Conservation (phyloP, 225 moss, liverwort and hornwort genomes). For the Marchantia paleacea region DNA sequence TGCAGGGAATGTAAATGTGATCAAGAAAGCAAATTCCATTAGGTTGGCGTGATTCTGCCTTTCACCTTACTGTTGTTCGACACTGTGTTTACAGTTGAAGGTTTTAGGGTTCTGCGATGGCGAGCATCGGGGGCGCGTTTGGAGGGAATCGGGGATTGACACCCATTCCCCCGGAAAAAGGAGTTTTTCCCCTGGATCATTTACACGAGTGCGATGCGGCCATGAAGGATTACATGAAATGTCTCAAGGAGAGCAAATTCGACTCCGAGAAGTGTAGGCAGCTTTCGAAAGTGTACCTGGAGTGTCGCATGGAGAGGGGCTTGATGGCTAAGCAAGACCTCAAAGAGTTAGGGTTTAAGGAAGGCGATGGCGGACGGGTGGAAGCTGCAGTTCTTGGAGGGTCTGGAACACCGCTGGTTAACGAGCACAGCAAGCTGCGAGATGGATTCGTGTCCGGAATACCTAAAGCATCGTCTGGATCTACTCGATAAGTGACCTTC, state of each 20-base stretch:
- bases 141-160: constrained; percentile 83
- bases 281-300: constrained; percentile 74
- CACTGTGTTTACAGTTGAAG: too few relatives aligned
- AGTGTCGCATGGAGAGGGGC: constrained; percentile 93
- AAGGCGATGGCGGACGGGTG: constrained; percentile 30
- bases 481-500: neutral
- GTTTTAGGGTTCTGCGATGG: constrained; percentile 40
- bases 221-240: constrained; percentile 90
- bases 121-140: constrained; percentile 68
- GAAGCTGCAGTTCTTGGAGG: constrained; percentile 26
- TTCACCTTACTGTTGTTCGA: too few relatives aligned
- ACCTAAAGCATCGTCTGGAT: constrained; percentile 19
- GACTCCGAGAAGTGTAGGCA: constrained; percentile 80
- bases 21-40: too few relatives aligned
- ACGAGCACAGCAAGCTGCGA: constrained; percentile 39
- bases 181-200: constrained; percentile 91
- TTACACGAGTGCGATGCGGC: constrained; percentile 77
- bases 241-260: constrained; percentile 77
- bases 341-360: constrained; percentile 82
- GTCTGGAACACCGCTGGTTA: constrained; percentile 18
- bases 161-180: constrained; percentile 87
- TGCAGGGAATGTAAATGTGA: too few relatives aligned
- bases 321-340: constrained; percentile 96
- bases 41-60: too few relatives aligned
- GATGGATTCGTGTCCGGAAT: constrained; percentile 55